Evolutionary conservation across 805 yeast genomes (phyloP).

Genomic region (Starmerella cellae): DNA sequence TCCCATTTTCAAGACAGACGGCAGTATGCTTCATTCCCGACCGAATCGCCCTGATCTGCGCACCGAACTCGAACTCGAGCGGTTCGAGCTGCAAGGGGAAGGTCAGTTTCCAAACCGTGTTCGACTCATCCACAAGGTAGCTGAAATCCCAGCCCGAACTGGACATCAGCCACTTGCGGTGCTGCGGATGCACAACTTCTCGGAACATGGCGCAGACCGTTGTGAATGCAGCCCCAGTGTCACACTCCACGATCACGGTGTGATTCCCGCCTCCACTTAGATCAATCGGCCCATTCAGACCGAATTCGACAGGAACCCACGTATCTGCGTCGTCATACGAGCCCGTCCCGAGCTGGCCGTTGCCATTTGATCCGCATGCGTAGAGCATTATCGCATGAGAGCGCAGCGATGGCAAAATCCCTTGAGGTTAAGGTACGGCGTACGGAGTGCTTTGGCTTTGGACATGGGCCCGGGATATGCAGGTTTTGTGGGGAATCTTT

Average conservation of each 20-base stretch:
- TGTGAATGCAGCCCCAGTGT: slow-evolving; percentile 37
- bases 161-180: slow-evolving; percentile 33
- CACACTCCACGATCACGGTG: slow-evolving; percentile 41
- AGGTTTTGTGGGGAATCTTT: too few species aligned
- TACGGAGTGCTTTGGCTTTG: too few species aligned
- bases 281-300: slow-evolving; percentile 4
- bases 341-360: slow-evolving; percentile 54
- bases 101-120: slow-evolving; percentile 35
- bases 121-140: slow-evolving; percentile 33
- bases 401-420: too few species aligned
- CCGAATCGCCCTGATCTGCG: slow-evolving; percentile 15
- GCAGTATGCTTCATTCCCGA: slow-evolving; percentile 28
- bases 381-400: slow-evolving; percentile 21
- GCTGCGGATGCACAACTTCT: slow-evolving; percentile 16
- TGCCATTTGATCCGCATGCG: slow-evolving; percentile 78
- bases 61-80: slow-evolving; percentile 14
- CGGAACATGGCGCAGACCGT: not conserved
- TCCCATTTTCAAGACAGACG: slow-evolving; percentile 29
- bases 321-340: slow-evolving; percentile 37
- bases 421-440: too few species aligned
- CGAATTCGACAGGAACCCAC: slow-evolving; percentile 22
- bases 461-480: too few species aligned
- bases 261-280: slow-evolving; percentile 81
- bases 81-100: slow-evolving; percentile 1
- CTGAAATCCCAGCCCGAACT: slow-evolving; percentile 76